Conservation (phyloP, 2,329 filamentous ascomycete species). For the Fusarium tuaranense region DNA sequence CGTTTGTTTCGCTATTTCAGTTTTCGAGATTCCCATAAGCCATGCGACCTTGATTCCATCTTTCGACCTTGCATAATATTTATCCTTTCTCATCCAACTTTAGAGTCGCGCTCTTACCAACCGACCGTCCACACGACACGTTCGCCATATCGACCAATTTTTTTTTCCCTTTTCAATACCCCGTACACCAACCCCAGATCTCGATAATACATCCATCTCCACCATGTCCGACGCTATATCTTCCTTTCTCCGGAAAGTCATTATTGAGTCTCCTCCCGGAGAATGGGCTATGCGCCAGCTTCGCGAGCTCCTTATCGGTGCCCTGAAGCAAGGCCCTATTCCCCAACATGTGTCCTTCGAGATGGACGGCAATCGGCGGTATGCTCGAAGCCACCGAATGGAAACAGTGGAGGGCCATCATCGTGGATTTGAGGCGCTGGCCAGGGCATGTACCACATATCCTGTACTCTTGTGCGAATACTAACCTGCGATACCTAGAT, state of each 20-base stretch:
- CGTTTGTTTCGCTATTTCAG: constrained; percentile 6
- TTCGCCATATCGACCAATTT: constrained; percentile 33
- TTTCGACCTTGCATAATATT: constrained; percentile 7
- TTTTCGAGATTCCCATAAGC: constrained; percentile 21
- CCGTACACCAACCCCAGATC: constrained; percentile 10
- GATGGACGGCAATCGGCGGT: constrained; percentile 98
- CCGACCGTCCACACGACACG: constrained; percentile 26
- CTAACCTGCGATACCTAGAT: constrained; percentile 65
- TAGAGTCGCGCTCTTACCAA: constrained; percentile 11
- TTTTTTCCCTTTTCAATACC: constrained; percentile 8
- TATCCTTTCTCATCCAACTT: constrained; percentile 7
- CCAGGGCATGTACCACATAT: constrained; percentile 74
- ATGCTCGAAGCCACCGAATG: constrained; percentile 89
- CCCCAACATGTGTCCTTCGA: constrained; percentile 98
- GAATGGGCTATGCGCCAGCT: constrained; percentile 88
- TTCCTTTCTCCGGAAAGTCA: constrained; percentile 70
- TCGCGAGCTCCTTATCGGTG: constrained; percentile 87
- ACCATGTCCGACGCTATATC: constrained; percentile 66
- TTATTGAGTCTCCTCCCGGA: constrained; percentile 88
- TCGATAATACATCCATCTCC: constrained; percentile 1
- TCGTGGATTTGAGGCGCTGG: constrained; percentile 93
- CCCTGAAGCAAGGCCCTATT: constrained; percentile 89
- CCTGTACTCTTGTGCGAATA: not conserved
- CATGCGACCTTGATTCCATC: constrained; percentile 13
- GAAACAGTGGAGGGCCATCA: constrained; percentile 98